Base-by-base conservation (phyloP, 371 early-diverging fungal genomes). In the Nematocida parisii region DNA sequence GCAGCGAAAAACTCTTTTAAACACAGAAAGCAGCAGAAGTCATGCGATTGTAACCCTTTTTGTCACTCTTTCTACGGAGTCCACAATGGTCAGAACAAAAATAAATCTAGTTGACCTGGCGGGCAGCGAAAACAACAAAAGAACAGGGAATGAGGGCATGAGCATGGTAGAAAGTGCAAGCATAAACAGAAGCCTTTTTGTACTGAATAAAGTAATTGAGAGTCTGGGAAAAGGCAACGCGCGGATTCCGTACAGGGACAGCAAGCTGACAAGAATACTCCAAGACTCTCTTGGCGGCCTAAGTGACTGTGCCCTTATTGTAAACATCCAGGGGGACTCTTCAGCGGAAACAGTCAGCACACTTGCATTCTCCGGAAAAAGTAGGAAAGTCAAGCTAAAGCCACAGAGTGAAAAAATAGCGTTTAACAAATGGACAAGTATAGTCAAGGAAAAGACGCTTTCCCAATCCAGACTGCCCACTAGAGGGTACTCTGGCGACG, bases 281-380 rank as follows among this genome's bases (percentile, higher is more conserved):
- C 95, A 96, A 90, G 96, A 96, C 87, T 94, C 95, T 0, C 89
- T 98, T 45, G 96, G 96, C 86, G 96, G 96, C 85, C 93, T 94
- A 88, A 94, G 94, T 47, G 90, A 94, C 2, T 86, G 96, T 20
- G 93, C 97, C 87, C 90, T 58, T 73, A 89, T 82, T 87, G 83
- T 86, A 66, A 80, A 62, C 27, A 39, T 62, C 58, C 58, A 90
- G 9, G 62, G 75, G 6, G 75, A 84, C 47, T 88, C 86, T 80
- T 71, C 88, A 9, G 91, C 71, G 5, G 85, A 89, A n/a, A 85
- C 84, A 13, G 22, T 75, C 18, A 84, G 87, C 18, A 92, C 92
- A 20, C 85, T 92, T 60, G 89, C 89, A 61, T 92, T 91, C 89
- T 91, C 92, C 4, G 86, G 87, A 9, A 89, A 90, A 73, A 89